Evolutionary conservation across 148 eudicot genomes (phyloP).

Genomic region (Linanthus parryae): DNA sequence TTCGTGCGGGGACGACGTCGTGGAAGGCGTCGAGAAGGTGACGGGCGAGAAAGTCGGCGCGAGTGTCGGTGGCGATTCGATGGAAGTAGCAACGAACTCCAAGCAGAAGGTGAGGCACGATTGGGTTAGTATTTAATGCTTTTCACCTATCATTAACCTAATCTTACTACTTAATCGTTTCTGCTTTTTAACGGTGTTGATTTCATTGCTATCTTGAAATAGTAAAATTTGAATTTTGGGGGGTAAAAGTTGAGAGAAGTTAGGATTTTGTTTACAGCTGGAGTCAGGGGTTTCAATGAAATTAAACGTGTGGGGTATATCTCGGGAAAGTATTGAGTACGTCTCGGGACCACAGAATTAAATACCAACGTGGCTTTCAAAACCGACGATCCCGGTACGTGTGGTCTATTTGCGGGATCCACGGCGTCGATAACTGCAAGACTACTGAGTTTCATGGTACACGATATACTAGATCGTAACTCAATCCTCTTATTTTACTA

Average conservation of each 20-base stretch:
- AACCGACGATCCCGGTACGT: constrained; percentile 16
- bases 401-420: constrained; percentile 22
- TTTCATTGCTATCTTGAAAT: too few relatives aligned
- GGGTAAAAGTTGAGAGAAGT: background rate
- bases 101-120: constrained; percentile 26
- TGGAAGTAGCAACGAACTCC: constrained; percentile 20
- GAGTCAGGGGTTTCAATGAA: constrained; percentile 11
- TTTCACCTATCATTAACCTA: constrained; percentile 11
- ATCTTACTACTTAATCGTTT: background rate
- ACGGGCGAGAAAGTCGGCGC: constrained; percentile 22
- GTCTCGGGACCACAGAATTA: background rate
- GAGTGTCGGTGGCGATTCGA: constrained; percentile 19
- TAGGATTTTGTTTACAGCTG: constrained; percentile 14
- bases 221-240: background rate
- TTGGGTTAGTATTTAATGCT: background rate
- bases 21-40: constrained; percentile 3
- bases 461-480: background rate
- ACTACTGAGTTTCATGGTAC: background rate
- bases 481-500: constrained; percentile 2
- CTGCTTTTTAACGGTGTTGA: too few relatives aligned
- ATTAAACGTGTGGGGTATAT: constrained; percentile 42
- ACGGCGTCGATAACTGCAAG: constrained; percentile 18
- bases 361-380: constrained; percentile 4
- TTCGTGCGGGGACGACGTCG: constrained; percentile 25
- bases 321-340: constrained; percentile 13